Percentiles rank a stretch among this genome's conserved stretches.
Conservation (phyloP, 2,329 filamentous ascomycete species). For the Trichoderma sp. region DNA sequence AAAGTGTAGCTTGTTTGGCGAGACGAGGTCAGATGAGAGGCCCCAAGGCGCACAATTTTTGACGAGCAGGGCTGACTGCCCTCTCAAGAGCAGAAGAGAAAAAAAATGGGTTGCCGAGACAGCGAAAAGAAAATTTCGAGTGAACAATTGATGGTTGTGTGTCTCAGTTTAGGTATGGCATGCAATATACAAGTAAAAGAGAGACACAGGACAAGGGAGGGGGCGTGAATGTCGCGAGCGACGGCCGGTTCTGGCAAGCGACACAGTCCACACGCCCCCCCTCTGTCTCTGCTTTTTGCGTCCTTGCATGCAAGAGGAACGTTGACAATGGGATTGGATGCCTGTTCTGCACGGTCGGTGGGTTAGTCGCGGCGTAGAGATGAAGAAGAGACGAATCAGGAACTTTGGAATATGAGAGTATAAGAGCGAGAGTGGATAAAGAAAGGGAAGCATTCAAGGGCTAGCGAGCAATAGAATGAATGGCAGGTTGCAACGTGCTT, state of each 20-base stretch:
- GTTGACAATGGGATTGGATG: constrained; percentile 13
- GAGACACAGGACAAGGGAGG: neutral
- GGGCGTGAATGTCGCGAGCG: neutral
- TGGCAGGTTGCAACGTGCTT: neutral
- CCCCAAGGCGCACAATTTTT: constrained; percentile 10
- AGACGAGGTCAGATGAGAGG: constrained; percentile 8
- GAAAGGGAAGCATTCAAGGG: neutral
- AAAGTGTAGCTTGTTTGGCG: neutral
- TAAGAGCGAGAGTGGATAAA: neutral
- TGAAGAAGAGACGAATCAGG: neutral
- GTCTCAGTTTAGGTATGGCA: constrained; percentile 10
- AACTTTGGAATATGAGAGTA: neutral
- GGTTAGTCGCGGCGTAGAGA: neutral
- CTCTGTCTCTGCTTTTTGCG: constrained; percentile 2
- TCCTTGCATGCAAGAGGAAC: constrained; percentile 18
- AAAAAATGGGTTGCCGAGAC: neutral
- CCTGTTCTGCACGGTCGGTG: neutral
- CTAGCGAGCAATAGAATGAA: neutral
- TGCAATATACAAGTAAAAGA: neutral
- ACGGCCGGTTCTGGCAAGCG: constrained; percentile 6
- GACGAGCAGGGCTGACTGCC: constrained; percentile 4
- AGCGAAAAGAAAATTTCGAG: neutral
- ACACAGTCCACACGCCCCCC: neutral
- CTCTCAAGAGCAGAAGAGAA: neutral
- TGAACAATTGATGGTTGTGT: constrained; percentile 5